A percentile compares a stretch with the other conserved stretches of the same genome.
Conservation (phyloP, 352 stramenopile genomes). For the Globisporangium okanoganense region DNA sequence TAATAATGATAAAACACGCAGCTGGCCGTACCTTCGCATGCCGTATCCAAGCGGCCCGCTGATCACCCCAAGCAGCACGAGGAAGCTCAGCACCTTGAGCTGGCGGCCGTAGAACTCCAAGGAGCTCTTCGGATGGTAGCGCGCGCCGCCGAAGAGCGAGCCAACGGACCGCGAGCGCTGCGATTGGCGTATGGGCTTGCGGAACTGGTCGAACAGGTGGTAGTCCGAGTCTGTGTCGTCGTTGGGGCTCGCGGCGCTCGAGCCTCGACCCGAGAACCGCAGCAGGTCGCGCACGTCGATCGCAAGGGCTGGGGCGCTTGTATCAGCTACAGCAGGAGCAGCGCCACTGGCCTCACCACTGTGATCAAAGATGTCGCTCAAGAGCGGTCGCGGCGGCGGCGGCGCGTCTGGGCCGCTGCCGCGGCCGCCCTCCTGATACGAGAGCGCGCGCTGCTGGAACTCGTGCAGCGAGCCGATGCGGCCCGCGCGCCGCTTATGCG, state of each 20-base stretch:
- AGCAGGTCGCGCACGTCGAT: constrained; percentile 18
- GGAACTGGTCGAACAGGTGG: constrained; percentile 15
- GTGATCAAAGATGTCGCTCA: background rate
- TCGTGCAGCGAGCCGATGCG: constrained; percentile 77
- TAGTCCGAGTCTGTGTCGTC: constrained; percentile 33
- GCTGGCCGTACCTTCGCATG: constrained; percentile 34
- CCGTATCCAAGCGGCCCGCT: constrained; percentile 71
- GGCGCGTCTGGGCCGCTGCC: background rate
- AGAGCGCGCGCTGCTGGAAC: constrained; percentile 77
- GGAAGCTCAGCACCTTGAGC: constrained; percentile 67
- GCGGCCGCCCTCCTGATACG: constrained; percentile 33
- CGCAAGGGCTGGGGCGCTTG: background rate
- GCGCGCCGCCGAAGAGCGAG: constrained; percentile 66
- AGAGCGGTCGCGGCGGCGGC: background rate
- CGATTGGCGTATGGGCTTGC: constrained; percentile 14
- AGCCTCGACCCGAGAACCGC: constrained; percentile 12
- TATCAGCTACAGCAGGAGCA: background rate
- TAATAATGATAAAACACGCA: background rate
- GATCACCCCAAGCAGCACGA: constrained; percentile 78
- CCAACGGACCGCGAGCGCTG: constrained; percentile 42
- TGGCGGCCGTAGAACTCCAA: constrained; percentile 56
- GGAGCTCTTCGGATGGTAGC: constrained; percentile 32
- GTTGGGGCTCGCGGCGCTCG: constrained; percentile 12
- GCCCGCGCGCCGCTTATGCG: constrained; percentile 61
- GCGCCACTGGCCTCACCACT: background rate